Base-by-base conservation (phyloP, 1,284 basidiomycete genomes). In the Melampsora larici-populina region DNA sequence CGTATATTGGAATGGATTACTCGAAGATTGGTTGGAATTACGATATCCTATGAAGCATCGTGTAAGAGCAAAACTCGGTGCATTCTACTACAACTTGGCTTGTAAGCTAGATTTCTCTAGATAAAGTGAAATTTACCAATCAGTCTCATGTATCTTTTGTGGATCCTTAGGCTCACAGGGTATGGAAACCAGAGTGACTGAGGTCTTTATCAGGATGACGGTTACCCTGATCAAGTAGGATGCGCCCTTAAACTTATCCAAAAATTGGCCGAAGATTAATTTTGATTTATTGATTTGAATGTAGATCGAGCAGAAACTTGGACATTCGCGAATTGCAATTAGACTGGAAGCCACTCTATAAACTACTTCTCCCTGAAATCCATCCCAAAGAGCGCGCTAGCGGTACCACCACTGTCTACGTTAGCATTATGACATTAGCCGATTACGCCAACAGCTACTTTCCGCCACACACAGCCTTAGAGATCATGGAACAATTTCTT, bases 291-390 rank as follows among this genome's bases (percentile, higher is more conserved):
- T n/a, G 60, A 40, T 21, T 21, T 75, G 84, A 89, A 63, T 87
- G 86, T 43, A 88, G 87, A 81, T 92, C 91, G 70, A 90, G 90
- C 85, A 89, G 89, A 83, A 90, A 90, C 81, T 84, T 95, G 68
- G 87, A 88, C 72, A 89, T 94, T 79, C 87, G 90, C 60, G 93
- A 97, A 83, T 86, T 97, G 84, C 88, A 92, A 78, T 87, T 97
- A 0, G 92, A 92, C 1, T 97, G 94, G 94, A 88, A 89, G 81
- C 91, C 93, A 1, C 86, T 96, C 5, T 94, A 91, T 83, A 88
- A 91, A 77, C 89, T 92, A 29, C 87, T 97, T 18, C 89, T 88
- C 81, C 87, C 90, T 81, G 92, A 96, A 82, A 85, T 96, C 66
- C 95, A 94, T 84, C 87, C 93, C 68, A 92, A 89, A 79, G 88